Base-by-base conservation (phyloP, 1,139 yeast genomes). In the Waltiozyma sp. region DNA sequence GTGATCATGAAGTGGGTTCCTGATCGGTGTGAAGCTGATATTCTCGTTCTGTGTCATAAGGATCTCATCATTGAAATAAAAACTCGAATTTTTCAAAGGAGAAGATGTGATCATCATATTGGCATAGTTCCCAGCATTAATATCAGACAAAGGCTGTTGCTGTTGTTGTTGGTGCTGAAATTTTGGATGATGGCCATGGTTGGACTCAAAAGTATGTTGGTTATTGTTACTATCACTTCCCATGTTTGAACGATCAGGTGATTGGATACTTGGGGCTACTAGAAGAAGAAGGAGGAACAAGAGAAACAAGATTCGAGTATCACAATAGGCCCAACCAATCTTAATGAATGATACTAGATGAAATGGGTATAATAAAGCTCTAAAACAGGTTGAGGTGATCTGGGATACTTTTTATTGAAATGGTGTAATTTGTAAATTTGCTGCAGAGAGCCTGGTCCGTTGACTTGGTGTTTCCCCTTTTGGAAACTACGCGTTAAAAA, bases 61-160 rank as follows among this genome's bases (percentile, higher is more conserved):
- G 37, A 31, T 7, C 16, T 39, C 45, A 28, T 31, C 36, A 19
- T 47, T 38, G 42, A 49, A 49, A 39, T 49, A 48, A 23, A 38
- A 49, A 11, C 38, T 45, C 16, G 51, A 47, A 1, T 48, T 46
- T 31, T 48, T 49, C 36, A 49, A 33, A 4, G 53, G 53, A 1
- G 53, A 49, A 7, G 50, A 48, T 40, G 45, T 45, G 39, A 49
- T 36, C 47, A 49, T 42, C 9, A 31, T 31, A n/a, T 31, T 31
- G 15, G 34, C 11, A 10, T 31, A 31, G 18, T 31, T 31, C 5
- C 34, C 34, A 21, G 8, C 23, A n/a, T 8, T 31, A 4, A 14
- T 31, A 15, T 31, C 34, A 4, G 18, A 4, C 18, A 31, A n/a
- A 10, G 34, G 34, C 10, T 31, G 34, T 10, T 31, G 34, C 14